Evolutionary conservation across 1,284 basidiomycete genomes (phyloP).

Genomic region (Cerioporus squamosus): DNA sequence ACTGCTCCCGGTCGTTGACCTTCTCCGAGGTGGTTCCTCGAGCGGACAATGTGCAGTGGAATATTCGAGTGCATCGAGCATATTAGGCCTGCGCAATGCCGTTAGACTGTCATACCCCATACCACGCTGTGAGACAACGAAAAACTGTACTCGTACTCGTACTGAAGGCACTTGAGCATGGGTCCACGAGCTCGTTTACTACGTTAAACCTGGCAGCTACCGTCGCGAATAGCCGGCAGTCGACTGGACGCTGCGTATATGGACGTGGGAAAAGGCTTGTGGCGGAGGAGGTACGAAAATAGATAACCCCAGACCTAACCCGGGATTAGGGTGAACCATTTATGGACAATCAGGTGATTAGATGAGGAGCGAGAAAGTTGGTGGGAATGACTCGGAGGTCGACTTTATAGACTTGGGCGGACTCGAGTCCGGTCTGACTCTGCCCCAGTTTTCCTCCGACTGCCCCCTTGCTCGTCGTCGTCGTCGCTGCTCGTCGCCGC

Average conservation of each 20-base stretch:
- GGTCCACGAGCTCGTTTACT: too few species aligned
- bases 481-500: slow-evolving; percentile 7
- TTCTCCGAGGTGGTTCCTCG: too few species aligned
- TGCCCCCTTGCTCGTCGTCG: slow-evolving; percentile 3
- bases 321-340: not conserved
- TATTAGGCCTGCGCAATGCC: too few species aligned
- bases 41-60: too few species aligned
- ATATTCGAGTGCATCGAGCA: too few species aligned
- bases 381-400: slow-evolving; percentile 20
- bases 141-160: too few species aligned
- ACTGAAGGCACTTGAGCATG: too few species aligned
- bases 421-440: slow-evolving; percentile 1
- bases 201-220: too few species aligned
- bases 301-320: slow-evolving; percentile 12
- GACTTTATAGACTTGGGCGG: slow-evolving; percentile 1
- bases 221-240: too few species aligned
- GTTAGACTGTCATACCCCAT: too few species aligned
- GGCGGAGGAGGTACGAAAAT: not conserved
- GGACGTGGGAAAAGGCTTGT: slow-evolving; percentile 10
- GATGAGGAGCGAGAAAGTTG: not conserved
- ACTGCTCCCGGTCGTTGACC: too few species aligned
- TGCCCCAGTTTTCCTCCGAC: slow-evolving; percentile 15
- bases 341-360: slow-evolving; percentile 16
- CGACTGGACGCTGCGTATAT: not conserved
- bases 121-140: too few species aligned